Base-by-base conservation (phyloP, 2,329 filamentous ascomycete species). In the Exophiala phaeomuriformis region DNA sequence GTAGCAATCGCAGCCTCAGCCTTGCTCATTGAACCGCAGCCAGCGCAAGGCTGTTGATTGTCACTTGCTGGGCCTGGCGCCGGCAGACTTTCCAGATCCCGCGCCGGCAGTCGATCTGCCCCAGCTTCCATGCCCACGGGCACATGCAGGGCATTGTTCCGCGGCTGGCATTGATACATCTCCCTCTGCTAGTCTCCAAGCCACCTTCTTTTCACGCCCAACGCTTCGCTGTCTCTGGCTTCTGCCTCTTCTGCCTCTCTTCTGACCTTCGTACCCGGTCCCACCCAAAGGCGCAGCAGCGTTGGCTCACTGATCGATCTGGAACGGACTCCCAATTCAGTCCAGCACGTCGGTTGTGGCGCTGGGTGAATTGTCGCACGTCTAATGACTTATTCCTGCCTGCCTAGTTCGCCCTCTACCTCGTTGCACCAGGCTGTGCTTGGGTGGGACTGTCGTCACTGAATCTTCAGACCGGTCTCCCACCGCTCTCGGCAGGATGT, bases 401-500 rank as follows among this genome's bases (percentile, higher is more conserved):
- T 27, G 39, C 12, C 19, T 28, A 28, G 9, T 41, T 41, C 39
- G 39, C 19, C 5, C 39, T 28, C 36, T 8, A 12, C 36, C 9
- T 39, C 19, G 39, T 5, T 41, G 7, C 39, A 6, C 5, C 39
- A 27, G 39, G 39, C 12, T 5, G 27, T 27, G 19, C 19, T 28
- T 9, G 12, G 19, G 12, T 5, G 9, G 12, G n/a, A 41, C 10
- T 41, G 39, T 4, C 28, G 6, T 27, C 12, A 3, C 27, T 27
- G 19, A 28, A 41, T 41, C 4, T 19, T 19, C 28, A 9, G 39
- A n/a, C 40, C 27, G 10, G 33, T 30, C 7, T 39, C 32, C 19
- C 47, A 39, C 30, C 33, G 27, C 36, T 27, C 35, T 5, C 12
- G 41, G 32, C 51, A 52, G 29, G 8, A 61, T 61, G 58, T 61